Evolutionary conservation across 805 yeast species (phyloP), one percentile per base, ranked within the genome.

Genomic region (Zygosaccharomyces lentus): DNA sequence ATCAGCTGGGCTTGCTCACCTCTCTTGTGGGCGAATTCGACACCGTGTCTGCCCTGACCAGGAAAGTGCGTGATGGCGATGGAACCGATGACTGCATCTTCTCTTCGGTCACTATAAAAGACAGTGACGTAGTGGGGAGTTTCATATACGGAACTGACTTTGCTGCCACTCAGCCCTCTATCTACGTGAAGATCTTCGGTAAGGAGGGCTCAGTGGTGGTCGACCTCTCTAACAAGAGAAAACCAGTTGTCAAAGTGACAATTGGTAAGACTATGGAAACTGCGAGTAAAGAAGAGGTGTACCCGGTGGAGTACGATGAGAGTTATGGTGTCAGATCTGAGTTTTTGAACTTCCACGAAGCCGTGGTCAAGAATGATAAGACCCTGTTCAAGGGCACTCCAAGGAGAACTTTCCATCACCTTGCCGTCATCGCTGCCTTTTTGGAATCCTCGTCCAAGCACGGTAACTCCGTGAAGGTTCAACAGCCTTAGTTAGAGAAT

Each of bases 381-480:
- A 57, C 70, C 2, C 52, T 77, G 45, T 66, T 83, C 42, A 69
- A 61, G 34, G 77, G 78, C 35, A 74, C 81, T n/a, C 95, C 96
- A 23, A 83, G 78, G 52, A 76, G 73, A 51, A 88, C 95, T 6
- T 90, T 85, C 81, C 96, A 90, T 66, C 98, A 91, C 66, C 78
- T 90, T 65, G 96, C 96, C 6, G 77, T 87, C 55, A 80, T 91
- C 48, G 96, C 80, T 46, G 98, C 96, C 24, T 84, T 87, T 49
- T 68, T 91, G 32, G 82, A 84, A 53, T 82, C 93, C 48, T 78
- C 87, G 32, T 55, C 69, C 13, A 66, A 73, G 29, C 69, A 74
- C 47, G 87, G 86, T 58, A 64, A 67, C 42, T 62, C 73, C 37
- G 77, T 79, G 25, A 65, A 61, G 42, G 77, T 81, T 30, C 78